These are phyloP conservation scores for Colletotrichum destructivum DNA, from an alignment of 2,329 filamentous ascomycete species.

Conservation along the genomic window DNA sequence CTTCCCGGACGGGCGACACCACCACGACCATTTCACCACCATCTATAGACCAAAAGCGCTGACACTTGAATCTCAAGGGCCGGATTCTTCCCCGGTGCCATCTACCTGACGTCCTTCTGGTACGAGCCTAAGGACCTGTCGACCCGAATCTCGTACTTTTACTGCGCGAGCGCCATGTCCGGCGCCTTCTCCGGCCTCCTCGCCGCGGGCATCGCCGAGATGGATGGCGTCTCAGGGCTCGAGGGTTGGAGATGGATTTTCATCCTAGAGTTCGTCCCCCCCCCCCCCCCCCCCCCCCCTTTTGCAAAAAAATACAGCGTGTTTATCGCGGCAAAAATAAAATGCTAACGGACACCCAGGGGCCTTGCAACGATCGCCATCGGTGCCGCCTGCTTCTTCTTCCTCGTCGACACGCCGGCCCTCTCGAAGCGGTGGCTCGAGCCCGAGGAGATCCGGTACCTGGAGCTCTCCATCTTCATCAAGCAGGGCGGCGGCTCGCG, in stretches of 20 bases:
- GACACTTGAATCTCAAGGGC: slow-evolving; percentile 46
- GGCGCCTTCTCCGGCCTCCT: slow-evolving; percentile 75
- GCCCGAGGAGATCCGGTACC: slow-evolving; percentile 45
- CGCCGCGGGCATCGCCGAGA: slow-evolving; percentile 70
- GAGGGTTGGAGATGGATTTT: slow-evolving; percentile 60
- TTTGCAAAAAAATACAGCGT: too few relatives aligned
- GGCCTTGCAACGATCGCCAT: slow-evolving; percentile 49
- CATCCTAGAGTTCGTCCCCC: slow-evolving; percentile 30
- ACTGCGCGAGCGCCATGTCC: slow-evolving; percentile 78
- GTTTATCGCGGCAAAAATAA: too few relatives aligned
- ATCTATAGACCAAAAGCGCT: background rate
- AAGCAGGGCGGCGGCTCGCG: slow-evolving; percentile 45
- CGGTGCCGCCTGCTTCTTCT: slow-evolving; percentile 45
- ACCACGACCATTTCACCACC: background rate
- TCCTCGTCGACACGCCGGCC: slow-evolving; percentile 46
- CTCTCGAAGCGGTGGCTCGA: slow-evolving; percentile 47
- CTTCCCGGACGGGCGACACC: too few relatives aligned
- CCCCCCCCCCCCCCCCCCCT: too few relatives aligned
- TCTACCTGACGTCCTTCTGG: slow-evolving; percentile 66
- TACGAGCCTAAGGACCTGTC: slow-evolving; percentile 59
- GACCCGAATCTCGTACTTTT: slow-evolving; percentile 73
- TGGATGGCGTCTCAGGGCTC: slow-evolving; percentile 56
- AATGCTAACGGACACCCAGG: too few relatives aligned
- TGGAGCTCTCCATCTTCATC: slow-evolving; percentile 51
- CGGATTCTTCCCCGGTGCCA: slow-evolving; percentile 69